Evolutionary conservation across 2,329 filamentous ascomycete species (phyloP).

Genomic region (Talaromyces atroroseus): DNA sequence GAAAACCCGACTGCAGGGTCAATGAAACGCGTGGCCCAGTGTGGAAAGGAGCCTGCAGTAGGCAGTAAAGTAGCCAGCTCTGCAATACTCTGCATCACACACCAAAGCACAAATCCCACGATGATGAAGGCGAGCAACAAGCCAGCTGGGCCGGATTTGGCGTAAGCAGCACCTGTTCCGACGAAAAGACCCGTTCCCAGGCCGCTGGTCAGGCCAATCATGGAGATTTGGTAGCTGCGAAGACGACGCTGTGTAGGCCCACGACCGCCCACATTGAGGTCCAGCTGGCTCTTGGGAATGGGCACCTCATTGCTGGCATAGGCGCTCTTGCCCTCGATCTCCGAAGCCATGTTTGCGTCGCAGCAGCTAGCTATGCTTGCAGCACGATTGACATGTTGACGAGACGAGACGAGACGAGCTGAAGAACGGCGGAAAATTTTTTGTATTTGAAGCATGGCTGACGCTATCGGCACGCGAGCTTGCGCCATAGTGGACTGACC

Average conservation of each 20-base stretch:
- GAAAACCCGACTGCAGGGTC: constrained; percentile 90
- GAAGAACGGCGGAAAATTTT: neutral
- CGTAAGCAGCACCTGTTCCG: constrained; percentile 48
- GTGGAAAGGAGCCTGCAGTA: constrained; percentile 82
- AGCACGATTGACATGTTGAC: neutral
- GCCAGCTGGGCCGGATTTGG: constrained; percentile 48
- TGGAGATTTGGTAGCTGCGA: constrained; percentile 22
- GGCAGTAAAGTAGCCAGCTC: constrained; percentile 88
- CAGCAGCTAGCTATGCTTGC: neutral
- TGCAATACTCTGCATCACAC: constrained; percentile 81
- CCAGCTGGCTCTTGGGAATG: constrained; percentile 20
- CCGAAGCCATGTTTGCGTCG: constrained; percentile 2
- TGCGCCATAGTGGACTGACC: constrained; percentile 1
- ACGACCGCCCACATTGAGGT: constrained; percentile 30
- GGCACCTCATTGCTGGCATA: neutral
- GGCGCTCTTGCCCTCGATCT: constrained; percentile 2
- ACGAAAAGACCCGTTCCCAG: constrained; percentile 54
- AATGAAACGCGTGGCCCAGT: constrained; percentile 83
- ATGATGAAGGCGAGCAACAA: constrained; percentile 50
- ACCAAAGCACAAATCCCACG: constrained; percentile 77
- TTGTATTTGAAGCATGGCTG: neutral
- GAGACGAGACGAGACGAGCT: neutral
- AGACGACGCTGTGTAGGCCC: constrained; percentile 30
- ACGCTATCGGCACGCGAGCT: constrained; percentile 1
- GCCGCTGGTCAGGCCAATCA: constrained; percentile 54